Conservation (phyloP, 202 grass and related monocot genomes). For the Sporobolus alterniflorus region DNA sequence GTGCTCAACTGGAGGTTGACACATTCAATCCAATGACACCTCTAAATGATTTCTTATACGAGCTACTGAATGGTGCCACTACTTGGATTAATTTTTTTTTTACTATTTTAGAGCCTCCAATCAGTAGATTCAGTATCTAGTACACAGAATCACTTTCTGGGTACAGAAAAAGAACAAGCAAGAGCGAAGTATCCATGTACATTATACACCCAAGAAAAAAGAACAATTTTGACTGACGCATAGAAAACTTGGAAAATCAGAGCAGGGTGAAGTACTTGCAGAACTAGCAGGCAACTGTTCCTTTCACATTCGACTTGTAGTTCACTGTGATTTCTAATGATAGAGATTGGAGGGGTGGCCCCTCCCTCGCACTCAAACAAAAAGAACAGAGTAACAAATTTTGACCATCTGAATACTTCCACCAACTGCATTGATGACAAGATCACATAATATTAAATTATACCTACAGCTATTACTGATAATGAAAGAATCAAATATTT, state of each 20-base stretch:
- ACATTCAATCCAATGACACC: conserved; percentile 8
- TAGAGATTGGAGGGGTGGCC: background rate
- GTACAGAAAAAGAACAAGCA: too few relatives aligned
- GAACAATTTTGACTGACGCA: conserved; percentile 7
- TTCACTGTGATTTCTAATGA: background rate
- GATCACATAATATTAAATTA: background rate
- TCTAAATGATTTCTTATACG: background rate
- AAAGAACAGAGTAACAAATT: background rate
- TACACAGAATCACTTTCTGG: background rate
- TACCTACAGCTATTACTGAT: background rate
- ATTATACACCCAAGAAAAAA: conserved; percentile 9
- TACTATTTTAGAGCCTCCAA: background rate
- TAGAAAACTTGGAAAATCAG: background rate
- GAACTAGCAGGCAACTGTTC: background rate
- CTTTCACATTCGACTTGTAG: background rate
- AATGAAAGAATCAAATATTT: background rate
- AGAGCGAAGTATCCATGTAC: too few relatives aligned
- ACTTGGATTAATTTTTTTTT: background rate
- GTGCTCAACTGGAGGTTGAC: background rate
- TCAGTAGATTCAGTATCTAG: background rate
- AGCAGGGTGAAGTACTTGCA: conserved; percentile 4
- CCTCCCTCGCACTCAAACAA: background rate
- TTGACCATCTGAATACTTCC: background rate
- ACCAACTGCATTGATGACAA: conserved; percentile 3
- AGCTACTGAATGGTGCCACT: conserved; percentile 2